Percentiles rank a stretch among this genome's conserved stretches.
Evolutionary conservation across 768 basidiomycete genomes (phyloP).

Genomic region (Psilocybe cubensis): DNA sequence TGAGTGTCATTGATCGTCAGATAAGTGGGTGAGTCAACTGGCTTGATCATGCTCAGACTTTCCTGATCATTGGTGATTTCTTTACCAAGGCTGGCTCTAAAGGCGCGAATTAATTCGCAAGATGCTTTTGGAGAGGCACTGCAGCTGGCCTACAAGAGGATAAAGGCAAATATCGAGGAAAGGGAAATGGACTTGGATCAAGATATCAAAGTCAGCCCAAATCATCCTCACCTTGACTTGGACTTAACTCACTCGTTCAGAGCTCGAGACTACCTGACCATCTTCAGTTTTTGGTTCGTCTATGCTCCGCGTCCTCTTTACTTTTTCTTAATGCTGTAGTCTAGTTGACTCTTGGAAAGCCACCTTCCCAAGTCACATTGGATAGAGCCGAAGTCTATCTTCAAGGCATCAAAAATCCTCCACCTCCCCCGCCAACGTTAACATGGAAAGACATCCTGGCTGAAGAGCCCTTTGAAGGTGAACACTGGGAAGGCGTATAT

Average conservation of each 20-base stretch:
- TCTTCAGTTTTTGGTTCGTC: conserved; percentile 69
- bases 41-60: conserved; percentile 4
- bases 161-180: conserved; percentile 52
- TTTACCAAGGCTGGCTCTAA: conserved; percentile 56
- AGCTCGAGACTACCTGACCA: conserved; percentile 68
- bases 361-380: conserved; percentile 53
- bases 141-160: conserved; percentile 48
- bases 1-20: conserved; percentile 56
- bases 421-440: conserved; percentile 40
- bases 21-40: conserved; percentile 55
- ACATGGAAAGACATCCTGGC: conserved; percentile 82
- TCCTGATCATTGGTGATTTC: conserved; percentile 11
- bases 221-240: neutral
- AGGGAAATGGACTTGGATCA: conserved; percentile 64
- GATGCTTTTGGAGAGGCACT: conserved; percentile 66
- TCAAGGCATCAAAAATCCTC: conserved; percentile 49
- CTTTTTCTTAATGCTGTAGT: neutral
- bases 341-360: conserved; percentile 60
- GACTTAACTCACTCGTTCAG: conserved; percentile 33
- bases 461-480: conserved; percentile 84
- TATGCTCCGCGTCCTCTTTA: neutral
- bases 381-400: conserved; percentile 58
- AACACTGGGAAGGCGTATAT: conserved; percentile 83
- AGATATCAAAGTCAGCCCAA: conserved; percentile 56
- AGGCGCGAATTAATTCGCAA: conserved; percentile 70